Conservation (phyloP, 2,329 filamentous ascomycete species). For the Saccharata proteae region DNA sequence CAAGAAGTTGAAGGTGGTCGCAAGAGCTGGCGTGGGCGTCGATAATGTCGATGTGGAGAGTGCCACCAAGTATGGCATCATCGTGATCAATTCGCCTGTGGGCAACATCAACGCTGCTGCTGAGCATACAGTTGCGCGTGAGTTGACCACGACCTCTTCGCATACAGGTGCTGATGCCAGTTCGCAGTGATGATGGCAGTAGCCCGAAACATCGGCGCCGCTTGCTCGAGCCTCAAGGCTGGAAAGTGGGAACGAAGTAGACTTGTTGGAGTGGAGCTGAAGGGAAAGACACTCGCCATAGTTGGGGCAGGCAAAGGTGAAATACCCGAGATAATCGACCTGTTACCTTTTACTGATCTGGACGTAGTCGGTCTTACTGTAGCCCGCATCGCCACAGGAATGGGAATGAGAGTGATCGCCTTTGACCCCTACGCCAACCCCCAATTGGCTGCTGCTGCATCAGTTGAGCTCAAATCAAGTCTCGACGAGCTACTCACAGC, state of each 20-base stretch:
- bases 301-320: constrained; percentile 67
- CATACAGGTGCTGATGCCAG: constrained; percentile 16
- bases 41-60: constrained; percentile 49
- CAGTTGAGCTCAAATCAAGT: constrained; percentile 48
- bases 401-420: constrained; percentile 65
- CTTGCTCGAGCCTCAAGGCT: constrained; percentile 55
- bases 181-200: constrained; percentile 55
- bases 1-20: constrained; percentile 62
- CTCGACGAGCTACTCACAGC: constrained; percentile 50
- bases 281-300: constrained; percentile 63
- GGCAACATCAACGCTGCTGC: constrained; percentile 74
- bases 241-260: constrained; percentile 65
- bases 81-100: constrained; percentile 68
- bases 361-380: constrained; percentile 60
- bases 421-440: constrained; percentile 68
- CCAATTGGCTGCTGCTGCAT: constrained; percentile 56
- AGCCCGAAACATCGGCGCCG: constrained; percentile 61
- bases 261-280: constrained; percentile 66
- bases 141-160: constrained; percentile 11
- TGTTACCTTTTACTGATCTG: constrained; percentile 9
- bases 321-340: background rate
- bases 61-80: constrained; percentile 60
- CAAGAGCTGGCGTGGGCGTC: constrained; percentile 60
- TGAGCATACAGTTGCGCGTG: constrained; percentile 56
- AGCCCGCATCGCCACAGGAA: constrained; percentile 62